phyloP scores from a whole-genome alignment of 768 basidiomycete species.

The Agaricus sinodeliciosus region DNA sequence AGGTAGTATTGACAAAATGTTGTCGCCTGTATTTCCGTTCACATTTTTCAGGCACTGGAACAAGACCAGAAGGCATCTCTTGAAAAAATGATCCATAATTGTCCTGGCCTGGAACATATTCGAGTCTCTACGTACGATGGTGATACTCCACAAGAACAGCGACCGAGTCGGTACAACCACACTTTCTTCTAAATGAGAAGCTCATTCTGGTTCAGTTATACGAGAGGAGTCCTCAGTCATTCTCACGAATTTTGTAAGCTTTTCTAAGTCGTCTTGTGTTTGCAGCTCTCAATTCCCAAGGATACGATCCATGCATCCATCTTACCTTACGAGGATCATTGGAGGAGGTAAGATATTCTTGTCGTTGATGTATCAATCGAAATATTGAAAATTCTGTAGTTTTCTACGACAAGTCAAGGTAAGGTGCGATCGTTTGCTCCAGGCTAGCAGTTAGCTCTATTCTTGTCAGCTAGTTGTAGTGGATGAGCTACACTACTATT shows the following conservation, averaged over 20 bases:
- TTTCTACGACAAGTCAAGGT: slow-evolving; percentile 71
- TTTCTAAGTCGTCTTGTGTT: neutral
- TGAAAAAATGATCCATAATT: slow-evolving; percentile 55
- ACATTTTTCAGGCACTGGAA: slow-evolving; percentile 59
- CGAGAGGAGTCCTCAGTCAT: slow-evolving; percentile 73
- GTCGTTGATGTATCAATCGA: neutral
- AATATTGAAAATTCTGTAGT: slow-evolving; percentile 26
- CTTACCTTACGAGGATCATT: slow-evolving; percentile 75
- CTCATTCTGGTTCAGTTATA: slow-evolving; percentile 37
- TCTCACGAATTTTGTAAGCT: slow-evolving; percentile 81
- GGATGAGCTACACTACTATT: slow-evolving; percentile 86
- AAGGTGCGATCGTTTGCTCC: neutral
- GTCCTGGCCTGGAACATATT: slow-evolving; percentile 56
- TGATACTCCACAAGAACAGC: slow-evolving; percentile 69
- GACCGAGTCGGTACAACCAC: slow-evolving; percentile 38
- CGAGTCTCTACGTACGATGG: slow-evolving; percentile 82
- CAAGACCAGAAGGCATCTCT: slow-evolving; percentile 79
- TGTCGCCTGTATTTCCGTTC: neutral
- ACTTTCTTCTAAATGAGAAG: neutral
- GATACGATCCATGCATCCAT: slow-evolving; percentile 85
- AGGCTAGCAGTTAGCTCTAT: too few relatives aligned
- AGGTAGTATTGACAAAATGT: slow-evolving; percentile 36
- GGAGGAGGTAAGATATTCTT: slow-evolving; percentile 58
- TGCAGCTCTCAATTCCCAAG: slow-evolving; percentile 27
- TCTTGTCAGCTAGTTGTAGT: slow-evolving; percentile 58